Base-by-base conservation (phyloP, 225 moss, liverwort and hornwort genomes). In the Pseudoscleropodium purum region DNA sequence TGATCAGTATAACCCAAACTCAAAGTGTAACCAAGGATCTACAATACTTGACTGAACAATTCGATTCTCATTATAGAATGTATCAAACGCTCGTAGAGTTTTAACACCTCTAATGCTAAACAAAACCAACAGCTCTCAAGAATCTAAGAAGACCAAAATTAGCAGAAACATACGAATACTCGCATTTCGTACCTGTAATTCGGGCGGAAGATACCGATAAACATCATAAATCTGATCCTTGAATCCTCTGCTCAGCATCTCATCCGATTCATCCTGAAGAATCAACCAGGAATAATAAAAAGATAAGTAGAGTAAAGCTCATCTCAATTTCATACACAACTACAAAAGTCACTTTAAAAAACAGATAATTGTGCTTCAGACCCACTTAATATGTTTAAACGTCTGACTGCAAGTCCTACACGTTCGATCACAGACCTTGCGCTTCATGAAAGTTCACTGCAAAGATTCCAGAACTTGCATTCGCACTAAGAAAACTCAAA, bases 211-310 rank as follows among this genome's bases (percentile, higher is more conserved):
- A 91, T 96, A 97, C 79, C 96, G 95, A 87, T 97, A 98, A 7
- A 98, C 97, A 91, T 98, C 97, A 68, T 98, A 98, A 84, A 98
- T 98, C 90, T 98, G 98, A 75, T 98, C 98, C 89, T 96, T 95
- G 84, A 98, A 98, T 60, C 97, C 98, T 92, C 98, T 94, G 92
- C 97, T 97, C 79, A 98, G 93, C 98, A 98, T 98, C 85, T 98
- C 98, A 89, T 98, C 98, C 47, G 97, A 97, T 87, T 98, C 98
- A 90, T 98, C 98, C 98, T 93, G 88, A 69, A 83, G 16, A 81
- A 89, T 62, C 70, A 65, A 91, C 39, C 75, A 92, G 51, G 57
- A 59, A 87, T 72, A 39, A 59, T n/a, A 77, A 60, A 81, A 65
- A 80, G 31, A 25, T 90, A 45, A 88, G 88, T 10, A 68, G 9